Conservation (phyloP, 2,329 filamentous ascomycete genomes). For the Botryotinia convoluta region DNA sequence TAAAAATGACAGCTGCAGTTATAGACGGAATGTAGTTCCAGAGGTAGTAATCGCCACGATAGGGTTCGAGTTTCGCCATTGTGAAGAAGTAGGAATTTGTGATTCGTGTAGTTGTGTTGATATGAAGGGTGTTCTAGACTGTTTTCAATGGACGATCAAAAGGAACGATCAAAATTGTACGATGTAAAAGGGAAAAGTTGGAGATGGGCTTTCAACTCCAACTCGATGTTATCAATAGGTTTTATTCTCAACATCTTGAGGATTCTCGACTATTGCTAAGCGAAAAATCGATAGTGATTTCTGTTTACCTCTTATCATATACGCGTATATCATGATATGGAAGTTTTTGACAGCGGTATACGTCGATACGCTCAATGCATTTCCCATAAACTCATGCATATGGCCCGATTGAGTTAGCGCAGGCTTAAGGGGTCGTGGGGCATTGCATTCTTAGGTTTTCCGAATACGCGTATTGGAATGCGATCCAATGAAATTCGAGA, state of each 20-base stretch:
- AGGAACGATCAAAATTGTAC: not conserved
- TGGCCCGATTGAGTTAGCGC: not conserved
- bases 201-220: not conserved
- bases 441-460: not conserved
- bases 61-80: not conserved
- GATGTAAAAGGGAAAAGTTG: not conserved
- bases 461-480: not conserved
- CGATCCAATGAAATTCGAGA: not conserved
- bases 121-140: not conserved
- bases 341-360: not conserved
- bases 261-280: not conserved
- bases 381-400: not conserved
- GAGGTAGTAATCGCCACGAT: not conserved
- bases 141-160: not conserved
- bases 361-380: not conserved
- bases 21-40: conserved; percentile 46
- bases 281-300: not conserved
- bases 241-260: not conserved
- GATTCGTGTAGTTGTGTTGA: not conserved
- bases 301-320: not conserved
- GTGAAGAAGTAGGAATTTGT: not conserved
- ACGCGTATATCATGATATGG: not conserved
- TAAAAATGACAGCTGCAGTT: conserved; percentile 43
- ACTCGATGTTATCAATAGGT: not conserved
- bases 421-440: not conserved